Conservation (phyloP, 2,329 filamentous ascomycete genomes). For the Colletotrichum sansevieriae region DNA sequence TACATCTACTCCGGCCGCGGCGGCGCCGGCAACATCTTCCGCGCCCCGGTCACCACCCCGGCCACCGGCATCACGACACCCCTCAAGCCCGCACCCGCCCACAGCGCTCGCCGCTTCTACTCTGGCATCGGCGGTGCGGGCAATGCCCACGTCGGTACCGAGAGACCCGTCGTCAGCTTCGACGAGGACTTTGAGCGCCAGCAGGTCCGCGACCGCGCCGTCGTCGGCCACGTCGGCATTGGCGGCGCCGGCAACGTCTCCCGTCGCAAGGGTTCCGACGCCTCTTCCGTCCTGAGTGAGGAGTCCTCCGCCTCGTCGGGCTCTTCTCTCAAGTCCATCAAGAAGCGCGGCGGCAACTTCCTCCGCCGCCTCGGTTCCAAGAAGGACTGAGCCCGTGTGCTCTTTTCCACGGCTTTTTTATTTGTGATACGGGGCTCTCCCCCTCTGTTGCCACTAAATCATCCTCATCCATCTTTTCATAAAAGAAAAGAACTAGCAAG, state of each 20-base stretch:
- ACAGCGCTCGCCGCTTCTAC: constrained; percentile 67
- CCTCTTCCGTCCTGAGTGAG: constrained; percentile 62
- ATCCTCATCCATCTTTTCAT: constrained; percentile 1
- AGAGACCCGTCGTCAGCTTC: constrained; percentile 48
- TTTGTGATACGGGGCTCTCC: neutral
- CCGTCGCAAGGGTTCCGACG: constrained; percentile 72
- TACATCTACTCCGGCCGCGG: constrained; percentile 68
- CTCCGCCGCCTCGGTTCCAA: constrained; percentile 56
- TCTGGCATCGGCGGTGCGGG: constrained; percentile 76
- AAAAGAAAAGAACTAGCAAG: constrained; percentile 7
- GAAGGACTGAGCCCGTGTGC: constrained; percentile 23
- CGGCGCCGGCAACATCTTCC: constrained; percentile 69
- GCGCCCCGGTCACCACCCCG: constrained; percentile 56
- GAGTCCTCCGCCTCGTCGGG: constrained; percentile 44
- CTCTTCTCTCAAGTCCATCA: constrained; percentile 38
- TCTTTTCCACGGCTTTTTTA: neutral
- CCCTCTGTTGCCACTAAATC: constrained; percentile 1
- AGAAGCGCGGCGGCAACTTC: constrained; percentile 49
- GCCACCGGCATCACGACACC: constrained; percentile 64
- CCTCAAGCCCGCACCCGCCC: constrained; percentile 57
- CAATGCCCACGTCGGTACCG: constrained; percentile 72
- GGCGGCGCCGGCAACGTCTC: constrained; percentile 71
- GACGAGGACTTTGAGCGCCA: constrained; percentile 43
- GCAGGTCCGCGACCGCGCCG: constrained; percentile 42
- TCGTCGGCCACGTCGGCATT: constrained; percentile 40